Conservation (phyloP, 2,329 filamentous ascomycete species). For the Fusarium sp. region DNA sequence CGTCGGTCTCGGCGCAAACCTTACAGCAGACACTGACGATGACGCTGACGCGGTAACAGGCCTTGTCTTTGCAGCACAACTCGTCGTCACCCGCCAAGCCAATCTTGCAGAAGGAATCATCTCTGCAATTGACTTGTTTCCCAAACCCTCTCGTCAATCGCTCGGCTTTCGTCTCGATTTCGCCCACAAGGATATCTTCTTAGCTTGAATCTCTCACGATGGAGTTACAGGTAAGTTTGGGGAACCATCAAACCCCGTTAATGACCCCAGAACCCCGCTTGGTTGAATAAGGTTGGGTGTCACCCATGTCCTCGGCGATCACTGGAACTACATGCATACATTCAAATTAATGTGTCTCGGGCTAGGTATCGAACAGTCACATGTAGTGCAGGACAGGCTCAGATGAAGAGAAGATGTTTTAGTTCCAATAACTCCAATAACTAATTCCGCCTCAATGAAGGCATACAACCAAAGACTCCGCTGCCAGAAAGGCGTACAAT, state of each 20-base stretch:
- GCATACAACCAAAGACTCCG: too few species aligned
- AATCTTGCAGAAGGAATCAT: slow-evolving; percentile 38
- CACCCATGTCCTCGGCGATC: too few species aligned
- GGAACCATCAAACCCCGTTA: slow-evolving; percentile 25
- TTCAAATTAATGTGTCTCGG: too few species aligned
- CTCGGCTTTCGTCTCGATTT: slow-evolving; percentile 3
- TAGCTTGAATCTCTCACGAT: not conserved
- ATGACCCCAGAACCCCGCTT: slow-evolving; percentile 24
- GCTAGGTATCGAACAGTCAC: too few species aligned
- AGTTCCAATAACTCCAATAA: too few species aligned
- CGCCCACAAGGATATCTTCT: not conserved
- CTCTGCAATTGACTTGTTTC: slow-evolving; percentile 17
- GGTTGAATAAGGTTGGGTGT: slow-evolving; percentile 8
- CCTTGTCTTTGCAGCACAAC: slow-evolving; percentile 20
- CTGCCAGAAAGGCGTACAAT: too few species aligned
- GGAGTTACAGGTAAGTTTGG: slow-evolving; percentile 15
- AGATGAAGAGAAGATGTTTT: too few species aligned
- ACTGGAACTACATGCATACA: too few species aligned
- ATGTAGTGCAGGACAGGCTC: too few species aligned
- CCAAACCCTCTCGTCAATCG: slow-evolving; percentile 26
- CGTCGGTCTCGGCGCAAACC: slow-evolving; percentile 21
- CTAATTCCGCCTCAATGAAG: too few species aligned
- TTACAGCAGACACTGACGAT: not conserved
- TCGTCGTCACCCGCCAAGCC: slow-evolving; percentile 30
- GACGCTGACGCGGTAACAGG: not conserved